These are phyloP conservation scores for Globisporangium viniferum DNA, from an alignment of 352 stramenopile species.

Conservation along the genomic window DNA sequence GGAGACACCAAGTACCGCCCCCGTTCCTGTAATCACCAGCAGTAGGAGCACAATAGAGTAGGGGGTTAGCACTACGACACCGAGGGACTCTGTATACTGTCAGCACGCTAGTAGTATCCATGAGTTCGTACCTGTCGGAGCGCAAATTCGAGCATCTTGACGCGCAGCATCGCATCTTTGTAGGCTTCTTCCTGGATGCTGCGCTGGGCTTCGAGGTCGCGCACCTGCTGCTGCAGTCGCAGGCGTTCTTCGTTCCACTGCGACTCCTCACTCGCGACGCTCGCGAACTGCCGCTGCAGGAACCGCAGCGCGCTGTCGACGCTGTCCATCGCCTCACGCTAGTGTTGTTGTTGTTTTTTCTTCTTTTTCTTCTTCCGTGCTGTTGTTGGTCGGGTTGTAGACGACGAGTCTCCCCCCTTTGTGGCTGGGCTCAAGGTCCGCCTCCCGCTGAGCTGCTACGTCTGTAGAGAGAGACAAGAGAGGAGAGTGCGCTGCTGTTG, in stretches of 20 bases:
- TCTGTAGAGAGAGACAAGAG: background rate
- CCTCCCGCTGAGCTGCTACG: background rate
- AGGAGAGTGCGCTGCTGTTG: background rate
- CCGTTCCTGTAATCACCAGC: constrained; percentile 35
- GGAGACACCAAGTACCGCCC: constrained; percentile 77
- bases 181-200: constrained; percentile 78
- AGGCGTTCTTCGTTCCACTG: constrained; percentile 77
- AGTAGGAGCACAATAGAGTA: background rate
- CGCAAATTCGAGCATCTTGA: constrained; percentile 90
- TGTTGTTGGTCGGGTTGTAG: background rate
- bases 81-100: background rate
- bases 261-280: constrained; percentile 70
- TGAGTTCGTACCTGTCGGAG: constrained; percentile 48
- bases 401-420: background rate
- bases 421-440: background rate
- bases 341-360: background rate
- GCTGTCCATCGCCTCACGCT: constrained; percentile 57
- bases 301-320: constrained; percentile 84
- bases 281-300: constrained; percentile 81
- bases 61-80: background rate
- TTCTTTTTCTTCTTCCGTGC: background rate
- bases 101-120: background rate
- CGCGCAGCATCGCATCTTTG: constrained; percentile 78
- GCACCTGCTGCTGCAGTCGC: constrained; percentile 69
- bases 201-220: constrained; percentile 74